Conservation (phyloP, 768 basidiomycete species). For the Gymnopilus dilepis region DNA sequence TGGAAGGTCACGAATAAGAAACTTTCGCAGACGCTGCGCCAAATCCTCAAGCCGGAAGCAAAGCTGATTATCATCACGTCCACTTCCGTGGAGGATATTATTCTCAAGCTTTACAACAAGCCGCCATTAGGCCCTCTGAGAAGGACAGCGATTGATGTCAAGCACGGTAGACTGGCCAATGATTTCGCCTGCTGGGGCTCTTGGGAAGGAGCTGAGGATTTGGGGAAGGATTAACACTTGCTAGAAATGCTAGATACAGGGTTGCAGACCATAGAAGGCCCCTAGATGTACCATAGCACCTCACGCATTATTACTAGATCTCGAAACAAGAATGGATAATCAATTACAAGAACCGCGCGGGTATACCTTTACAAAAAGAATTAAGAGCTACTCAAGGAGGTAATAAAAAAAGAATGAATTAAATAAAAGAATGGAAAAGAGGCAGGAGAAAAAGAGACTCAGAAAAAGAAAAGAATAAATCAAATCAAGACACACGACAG, state of each 20-base stretch:
- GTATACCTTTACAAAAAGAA: conserved; percentile 20
- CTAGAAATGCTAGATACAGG: not conserved
- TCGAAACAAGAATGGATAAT: not conserved
- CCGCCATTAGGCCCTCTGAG: conserved; percentile 45
- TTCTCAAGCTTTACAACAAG: conserved; percentile 40
- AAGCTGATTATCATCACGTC: conserved; percentile 48
- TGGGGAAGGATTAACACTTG: conserved; percentile 24
- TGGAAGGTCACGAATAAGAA: conserved; percentile 45
- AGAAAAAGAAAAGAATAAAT: not conserved
- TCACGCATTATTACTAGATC: not conserved
- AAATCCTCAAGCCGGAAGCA: conserved; percentile 45
- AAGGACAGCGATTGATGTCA: conserved; percentile 37
- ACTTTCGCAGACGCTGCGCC: conserved; percentile 41
- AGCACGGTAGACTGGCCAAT: conserved; percentile 46
- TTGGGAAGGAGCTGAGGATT: conserved; percentile 45
- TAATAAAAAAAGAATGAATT: not conserved
- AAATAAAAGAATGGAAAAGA: not conserved
- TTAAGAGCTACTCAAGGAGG: conserved; percentile 1
- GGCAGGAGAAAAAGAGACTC: conserved; percentile 6
- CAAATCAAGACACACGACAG: conserved; percentile 53
- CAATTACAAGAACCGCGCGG: conserved; percentile 13
- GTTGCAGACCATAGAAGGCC: not conserved
- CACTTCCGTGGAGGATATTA: conserved; percentile 39
- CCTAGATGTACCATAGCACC: not conserved
- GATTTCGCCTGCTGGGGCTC: conserved; percentile 50